These are phyloP conservation scores for Phytophthora constricta DNA, from an alignment of 352 stramenopile species.

Conservation along the genomic window DNA sequence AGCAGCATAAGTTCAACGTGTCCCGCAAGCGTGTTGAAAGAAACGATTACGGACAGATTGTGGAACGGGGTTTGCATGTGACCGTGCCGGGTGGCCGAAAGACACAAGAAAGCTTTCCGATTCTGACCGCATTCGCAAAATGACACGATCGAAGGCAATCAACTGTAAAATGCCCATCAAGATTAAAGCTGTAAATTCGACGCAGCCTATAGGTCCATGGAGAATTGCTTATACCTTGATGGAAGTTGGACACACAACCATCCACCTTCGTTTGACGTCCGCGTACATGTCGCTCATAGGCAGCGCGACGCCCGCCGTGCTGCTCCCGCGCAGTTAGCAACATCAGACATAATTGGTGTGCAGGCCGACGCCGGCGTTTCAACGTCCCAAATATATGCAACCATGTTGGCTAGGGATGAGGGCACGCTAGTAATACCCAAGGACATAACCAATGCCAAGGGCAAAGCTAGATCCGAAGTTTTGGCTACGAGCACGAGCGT, in stretches of 20 bases:
- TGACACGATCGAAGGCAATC: not conserved
- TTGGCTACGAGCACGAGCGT: not conserved
- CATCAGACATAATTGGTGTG: not conserved
- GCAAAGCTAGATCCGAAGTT: not conserved
- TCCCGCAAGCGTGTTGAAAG: no score
- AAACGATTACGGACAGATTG: no score
- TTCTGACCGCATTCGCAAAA: not conserved
- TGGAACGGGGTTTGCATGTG: no score
- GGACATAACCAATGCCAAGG: not conserved
- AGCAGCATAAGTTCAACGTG: no score
- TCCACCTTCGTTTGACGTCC: not conserved
- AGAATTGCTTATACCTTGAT: not conserved
- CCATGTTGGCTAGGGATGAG: not conserved
- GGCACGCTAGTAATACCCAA: not conserved
- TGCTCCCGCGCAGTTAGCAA: not conserved
- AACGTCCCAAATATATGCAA: conserved; percentile 1
- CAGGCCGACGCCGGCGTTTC: not conserved
- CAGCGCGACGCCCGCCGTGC: not conserved
- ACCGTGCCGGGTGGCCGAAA: no score
- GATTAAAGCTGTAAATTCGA: not conserved
- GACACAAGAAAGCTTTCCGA: not conserved
- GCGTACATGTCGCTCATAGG: not conserved
- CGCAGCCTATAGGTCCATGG: not conserved
- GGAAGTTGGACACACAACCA: conserved; percentile 12
- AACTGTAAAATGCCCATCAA: conserved; percentile 7